Evolutionary conservation across 1,139 yeast genomes (phyloP), one percentile per base, ranked within the genome.

Genomic region (Wickerhamomyces sp.): DNA sequence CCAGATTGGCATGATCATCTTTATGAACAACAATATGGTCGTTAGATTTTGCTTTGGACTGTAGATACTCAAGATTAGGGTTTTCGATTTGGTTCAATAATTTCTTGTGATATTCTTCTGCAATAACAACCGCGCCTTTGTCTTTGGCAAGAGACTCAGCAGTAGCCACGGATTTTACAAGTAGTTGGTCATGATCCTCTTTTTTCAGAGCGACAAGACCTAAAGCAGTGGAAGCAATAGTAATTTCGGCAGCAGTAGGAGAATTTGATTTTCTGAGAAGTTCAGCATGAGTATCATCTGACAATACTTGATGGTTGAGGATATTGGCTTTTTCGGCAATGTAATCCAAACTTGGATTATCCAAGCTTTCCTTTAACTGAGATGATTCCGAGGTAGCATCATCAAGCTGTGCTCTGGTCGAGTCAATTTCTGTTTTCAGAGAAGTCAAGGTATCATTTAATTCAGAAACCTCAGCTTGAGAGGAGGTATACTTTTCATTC

Each of bases 181-280:
- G 36, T 36, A 60, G 48, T 4, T 44, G 30, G 2, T 41, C 32
- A 20, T 54, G 48, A 12, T 58, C 60, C 6, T 44, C 48, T 1
- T 37, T 19, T 1, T 60, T 48, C 5, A 67, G n/a, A 20, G 61
- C 39, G 7, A 56, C 48, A 31, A 58, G 51, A 2, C 61, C 60
- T 25, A 52, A 54, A 3, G 49, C 48, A 10, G 48, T 27, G 1
- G 72, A 72, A 45, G 64, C 62, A 14, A 51, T 43, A n/a, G 40
- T 38, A 16, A 74, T 46, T 34, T 64, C 63, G 1, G 58, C 56
- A n/a, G 59, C 27, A 3, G 60, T 39, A 20, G 65, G 65, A 7
- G 49, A 33, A 9, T 45, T 33, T 5, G 58, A 51, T 35, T 52
- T 44, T 41, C 45, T 38, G 2, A 18, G 7, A 35, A 67, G 54